A percentile compares a stretch with the other conserved stretches of the same genome.
Evolutionary conservation across 2,329 filamentous ascomycete species (phyloP).

Genomic region (Alternaria longipes): DNA sequence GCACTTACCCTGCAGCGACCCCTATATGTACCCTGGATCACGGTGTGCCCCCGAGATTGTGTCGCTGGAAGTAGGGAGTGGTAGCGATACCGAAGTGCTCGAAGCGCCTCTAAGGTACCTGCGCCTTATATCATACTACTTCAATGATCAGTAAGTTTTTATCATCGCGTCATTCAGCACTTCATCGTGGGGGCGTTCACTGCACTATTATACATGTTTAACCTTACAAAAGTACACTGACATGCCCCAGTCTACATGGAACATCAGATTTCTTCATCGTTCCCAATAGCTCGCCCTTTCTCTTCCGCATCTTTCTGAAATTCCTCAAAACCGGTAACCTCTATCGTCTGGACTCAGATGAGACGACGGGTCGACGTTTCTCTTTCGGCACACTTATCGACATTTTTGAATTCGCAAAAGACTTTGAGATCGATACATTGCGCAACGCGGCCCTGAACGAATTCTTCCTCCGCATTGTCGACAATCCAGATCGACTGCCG

Average conservation of each 20-base stretch:
- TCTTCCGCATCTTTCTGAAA: not conserved
- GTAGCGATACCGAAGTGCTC: not conserved
- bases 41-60: not conserved
- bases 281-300: not conserved
- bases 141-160: not conserved
- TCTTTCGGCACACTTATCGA: not conserved
- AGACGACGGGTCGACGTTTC: not conserved
- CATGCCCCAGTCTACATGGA: not conserved
- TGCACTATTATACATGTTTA: not conserved
- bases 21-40: too few relatives aligned
- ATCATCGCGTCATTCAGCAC: not conserved
- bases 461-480: constrained; percentile 2
- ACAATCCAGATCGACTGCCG: not conserved
- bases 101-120: not conserved
- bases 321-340: not conserved
- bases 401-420: not conserved
- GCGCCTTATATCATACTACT: not conserved
- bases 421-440: not conserved
- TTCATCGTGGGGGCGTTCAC: not conserved
- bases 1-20: not conserved
- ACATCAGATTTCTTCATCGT: not conserved
- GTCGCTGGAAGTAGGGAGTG: not conserved
- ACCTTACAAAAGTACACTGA: not conserved
- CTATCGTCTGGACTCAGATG: not conserved
- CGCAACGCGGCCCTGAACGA: constrained; percentile 1